Base-by-base conservation (phyloP, 257 asterid genomes). In the Striga asiatica region DNA sequence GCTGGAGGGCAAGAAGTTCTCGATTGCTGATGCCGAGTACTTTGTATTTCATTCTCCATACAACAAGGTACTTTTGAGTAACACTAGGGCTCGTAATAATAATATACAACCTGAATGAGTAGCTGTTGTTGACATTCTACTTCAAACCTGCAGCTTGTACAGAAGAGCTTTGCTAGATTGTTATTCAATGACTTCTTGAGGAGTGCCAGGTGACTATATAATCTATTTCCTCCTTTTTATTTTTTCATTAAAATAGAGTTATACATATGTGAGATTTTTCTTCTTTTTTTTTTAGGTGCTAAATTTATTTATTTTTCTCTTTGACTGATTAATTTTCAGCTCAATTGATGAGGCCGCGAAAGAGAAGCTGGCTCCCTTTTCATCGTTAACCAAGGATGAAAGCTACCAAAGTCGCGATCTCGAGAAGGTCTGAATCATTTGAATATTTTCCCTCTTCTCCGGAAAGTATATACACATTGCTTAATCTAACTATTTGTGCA, bases 321-420 rank as follows among this genome's bases (percentile, higher is more conserved):
- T 5, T 39, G 47, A 4, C n/a, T 39, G 17, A 11, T 12, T 38
- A 16, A 39, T 39, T 39, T 35, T 39, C 47, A 39, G 98, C 71
- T 84, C 83, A 59, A 81, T 88, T 31, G 88, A 82, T 18, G 93
- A 84, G 79, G 79, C 85, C 45, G 80, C 93, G 20, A 87, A 81
- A 72, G 81, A 84, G 74, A 82, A 77, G 66, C 72, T 87, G 20
- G 65, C 84, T 39, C 84, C 94, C 27, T 87, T 84, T 63, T 69
- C 83, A 38, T 84, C 95, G 21, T 74, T 91, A 58, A 74, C 67
- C 28, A 69, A 64, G 8, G 95, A 84, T 0, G 93, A 92, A 68
- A 87, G 97, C 78, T 88, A 92, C 71, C 83, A 77, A 67, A 92
- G 82, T 73, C 97, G 98, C 32, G 97, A 92, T 72, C 98, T 92